phyloP scores from a whole-genome alignment of 495 filamentous ascomycete genomes.

The Bacidia gigantensis region DNA sequence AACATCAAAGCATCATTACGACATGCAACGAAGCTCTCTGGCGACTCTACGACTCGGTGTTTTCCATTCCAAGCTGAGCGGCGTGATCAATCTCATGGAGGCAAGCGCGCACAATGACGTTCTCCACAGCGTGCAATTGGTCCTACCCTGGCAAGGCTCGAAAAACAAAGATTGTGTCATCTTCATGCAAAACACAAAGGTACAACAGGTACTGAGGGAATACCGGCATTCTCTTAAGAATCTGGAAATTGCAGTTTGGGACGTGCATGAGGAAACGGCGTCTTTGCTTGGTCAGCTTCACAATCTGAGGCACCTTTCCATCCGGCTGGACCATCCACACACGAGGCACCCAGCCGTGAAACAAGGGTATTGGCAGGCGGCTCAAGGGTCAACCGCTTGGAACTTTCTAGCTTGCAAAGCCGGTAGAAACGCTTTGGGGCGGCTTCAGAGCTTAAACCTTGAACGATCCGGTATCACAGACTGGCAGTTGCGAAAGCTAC shows the following conservation, averaged over 20 bases:
- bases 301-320: conserved; percentile 4
- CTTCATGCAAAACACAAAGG: conserved; percentile 5
- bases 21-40: conserved; percentile 21
- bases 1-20: conserved; percentile 22
- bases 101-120: conserved; percentile 9
- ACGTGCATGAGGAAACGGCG: conserved; percentile 5
- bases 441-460: conserved; percentile 20
- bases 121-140: conserved; percentile 8
- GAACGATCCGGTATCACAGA: conserved; percentile 26
- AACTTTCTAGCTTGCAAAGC: conserved; percentile 19
- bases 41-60: conserved; percentile 22
- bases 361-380: conserved; percentile 20
- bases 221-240: conserved; percentile 21
- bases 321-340: conserved; percentile 27
- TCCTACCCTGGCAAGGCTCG: conserved; percentile 6
- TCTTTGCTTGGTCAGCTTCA: neutral
- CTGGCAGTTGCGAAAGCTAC: conserved; percentile 25
- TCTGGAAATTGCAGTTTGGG: conserved; percentile 16
- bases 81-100: conserved; percentile 24
- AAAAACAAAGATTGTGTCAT: conserved; percentile 5
- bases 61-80: conserved; percentile 25
- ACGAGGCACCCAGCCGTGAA: conserved; percentile 21
- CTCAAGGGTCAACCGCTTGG: conserved; percentile 24
- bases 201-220: conserved; percentile 1
- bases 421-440: conserved; percentile 13